Percentiles rank a stretch among this genome's conserved stretches.
Conservation (phyloP, 2,329 filamentous ascomycete genomes). For the Fusarium globosum region DNA sequence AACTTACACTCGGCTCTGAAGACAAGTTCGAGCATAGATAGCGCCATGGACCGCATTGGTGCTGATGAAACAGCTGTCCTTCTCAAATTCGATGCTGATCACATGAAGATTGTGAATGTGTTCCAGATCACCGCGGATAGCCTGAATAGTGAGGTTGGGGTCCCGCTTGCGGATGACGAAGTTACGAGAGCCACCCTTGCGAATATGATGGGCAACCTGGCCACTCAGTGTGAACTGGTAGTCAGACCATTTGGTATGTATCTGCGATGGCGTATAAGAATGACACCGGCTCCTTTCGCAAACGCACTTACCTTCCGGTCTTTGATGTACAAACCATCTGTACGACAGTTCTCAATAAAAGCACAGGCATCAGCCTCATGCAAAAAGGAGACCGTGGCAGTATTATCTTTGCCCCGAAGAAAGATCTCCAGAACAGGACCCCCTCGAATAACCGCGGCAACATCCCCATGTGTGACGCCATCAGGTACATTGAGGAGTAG, state of each 20-base stretch:
- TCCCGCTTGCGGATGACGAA: slow-evolving; percentile 72
- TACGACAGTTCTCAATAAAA: slow-evolving; percentile 73
- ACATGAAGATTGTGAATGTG: slow-evolving; percentile 85
- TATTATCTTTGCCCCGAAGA: slow-evolving; percentile 67
- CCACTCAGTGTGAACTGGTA: slow-evolving; percentile 74
- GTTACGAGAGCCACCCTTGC: slow-evolving; percentile 77
- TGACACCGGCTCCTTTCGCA: background rate
- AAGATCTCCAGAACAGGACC: slow-evolving; percentile 77
- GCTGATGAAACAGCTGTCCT: slow-evolving; percentile 72
- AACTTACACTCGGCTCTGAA: slow-evolving; percentile 71
- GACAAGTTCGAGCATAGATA: slow-evolving; percentile 79
- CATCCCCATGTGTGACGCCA: slow-evolving; percentile 71
- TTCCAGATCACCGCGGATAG: slow-evolving; percentile 78
- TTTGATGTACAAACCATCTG: slow-evolving; percentile 74
- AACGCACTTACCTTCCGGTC: slow-evolving; percentile 68
- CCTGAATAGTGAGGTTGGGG: slow-evolving; percentile 68
- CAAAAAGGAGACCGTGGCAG: slow-evolving; percentile 77
- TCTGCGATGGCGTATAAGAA: slow-evolving; percentile 55
- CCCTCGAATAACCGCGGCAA: slow-evolving; percentile 73
- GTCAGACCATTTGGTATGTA: slow-evolving; percentile 76
- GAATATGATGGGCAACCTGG: slow-evolving; percentile 73
- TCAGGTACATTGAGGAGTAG: slow-evolving; percentile 71
- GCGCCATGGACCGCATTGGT: slow-evolving; percentile 83
- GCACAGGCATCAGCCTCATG: slow-evolving; percentile 69
- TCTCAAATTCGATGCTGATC: slow-evolving; percentile 70